Conservation (phyloP, 2,329 filamentous ascomycete genomes). For the Pseudocercospora musae region DNA sequence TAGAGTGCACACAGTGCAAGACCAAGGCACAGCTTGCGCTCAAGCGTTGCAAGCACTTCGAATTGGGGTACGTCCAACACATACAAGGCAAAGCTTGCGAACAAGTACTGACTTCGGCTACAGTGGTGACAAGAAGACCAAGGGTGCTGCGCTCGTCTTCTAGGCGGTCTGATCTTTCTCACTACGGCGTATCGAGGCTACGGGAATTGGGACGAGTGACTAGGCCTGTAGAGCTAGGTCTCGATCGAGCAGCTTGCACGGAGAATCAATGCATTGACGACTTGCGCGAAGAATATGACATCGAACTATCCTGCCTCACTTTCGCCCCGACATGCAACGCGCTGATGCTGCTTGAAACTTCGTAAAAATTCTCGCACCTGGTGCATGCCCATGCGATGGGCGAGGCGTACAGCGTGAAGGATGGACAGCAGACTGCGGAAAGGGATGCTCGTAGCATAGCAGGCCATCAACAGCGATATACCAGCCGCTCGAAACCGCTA, state of each 20-base stretch:
- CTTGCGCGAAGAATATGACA: slow-evolving; percentile 1
- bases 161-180: slow-evolving; percentile 54
- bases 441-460: background rate
- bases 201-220: slow-evolving; percentile 22
- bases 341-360: background rate
- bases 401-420: background rate
- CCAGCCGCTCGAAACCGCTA: background rate
- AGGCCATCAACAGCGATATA: background rate
- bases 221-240: slow-evolving; percentile 22
- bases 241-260: slow-evolving; percentile 18
- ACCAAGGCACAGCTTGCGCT: slow-evolving; percentile 95
- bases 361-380: background rate
- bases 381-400: background rate
- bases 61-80: slow-evolving; percentile 76
- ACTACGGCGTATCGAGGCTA: slow-evolving; percentile 27
- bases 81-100: background rate
- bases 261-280: slow-evolving; percentile 9
- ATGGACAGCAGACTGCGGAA: background rate
- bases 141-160: slow-evolving; percentile 99
- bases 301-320: background rate
- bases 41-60: slow-evolving; percentile 99
- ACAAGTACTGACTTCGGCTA: slow-evolving; percentile 34
- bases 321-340: background rate
- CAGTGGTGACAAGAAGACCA: slow-evolving; percentile 99
- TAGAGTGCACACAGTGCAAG: slow-evolving; percentile 98